Base-by-base conservation (phyloP, 768 basidiomycete species). In the Suillus paluster region DNA sequence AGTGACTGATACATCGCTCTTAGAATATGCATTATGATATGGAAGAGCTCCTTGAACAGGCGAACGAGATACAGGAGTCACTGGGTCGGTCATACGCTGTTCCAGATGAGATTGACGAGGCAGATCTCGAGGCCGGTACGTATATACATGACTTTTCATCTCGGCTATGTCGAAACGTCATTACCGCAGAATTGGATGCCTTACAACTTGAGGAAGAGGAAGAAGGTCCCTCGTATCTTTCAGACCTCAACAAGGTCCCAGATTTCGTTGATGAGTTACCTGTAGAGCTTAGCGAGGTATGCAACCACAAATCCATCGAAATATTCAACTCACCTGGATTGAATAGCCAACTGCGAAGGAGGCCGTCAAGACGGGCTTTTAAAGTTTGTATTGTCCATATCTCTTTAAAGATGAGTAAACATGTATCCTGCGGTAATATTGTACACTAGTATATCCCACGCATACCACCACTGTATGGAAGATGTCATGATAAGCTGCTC, bases 91-190 rank as follows among this genome's bases (percentile, higher is more conserved):
- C 95, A 25, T 99, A 99, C 75, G 93, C 90, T 15, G 93, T 99
- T 0, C 97, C 97, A 17, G 97, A 99, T 67, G 97, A 99, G 74
- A 82, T 99, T 25, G 97, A 99, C 76, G 97, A 99, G 74, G 94
- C 92, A 9, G 97, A 99, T 75, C 83, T 99, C 4, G 91, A 98
- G 82, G 97, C 97, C 49, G 97, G 97, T 91, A 70, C 53, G 85
- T 71, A 44, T 27, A 36, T 59, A 21, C 23, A 52, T 42, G 8
- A 41, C 15, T 49, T 8, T 48, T 33, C 42, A n/a, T 57, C 33
- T 49, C 15, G 21, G 58, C 48, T 45, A 48, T 66, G 6, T 64
- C 48, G n/a, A 36, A 39, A 44, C 50, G 25, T 39, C 54, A 39
- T 54, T 44, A 27, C 38, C 50, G 21, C 72, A 98, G 97, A 99